A percentile compares a stretch with the other conserved stretches of the same genome.
These are phyloP conservation scores for Linnemannia elongata DNA, from an alignment of 192 early-diverging fungal genomes.

Conservation along the genomic window DNA sequence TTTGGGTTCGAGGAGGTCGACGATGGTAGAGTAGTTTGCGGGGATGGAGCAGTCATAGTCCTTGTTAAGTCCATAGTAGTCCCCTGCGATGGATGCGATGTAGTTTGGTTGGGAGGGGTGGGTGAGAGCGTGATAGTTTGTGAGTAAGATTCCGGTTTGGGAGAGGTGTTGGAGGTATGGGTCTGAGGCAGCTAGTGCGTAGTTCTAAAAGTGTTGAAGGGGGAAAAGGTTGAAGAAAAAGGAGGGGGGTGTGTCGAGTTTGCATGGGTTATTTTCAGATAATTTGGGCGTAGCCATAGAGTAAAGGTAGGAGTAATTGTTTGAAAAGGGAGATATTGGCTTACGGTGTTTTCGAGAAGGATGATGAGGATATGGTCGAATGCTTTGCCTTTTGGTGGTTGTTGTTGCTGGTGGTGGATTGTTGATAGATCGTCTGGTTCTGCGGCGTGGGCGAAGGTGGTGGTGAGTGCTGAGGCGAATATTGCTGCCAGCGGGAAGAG, in stretches of 20 bases:
- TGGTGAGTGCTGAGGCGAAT: neutral
- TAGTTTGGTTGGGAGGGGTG: slow-evolving; percentile 86
- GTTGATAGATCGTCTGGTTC: neutral
- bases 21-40: slow-evolving; percentile 45
- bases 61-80: slow-evolving; percentile 58
- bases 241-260: neutral
- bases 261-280: no score
- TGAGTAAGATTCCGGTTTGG: slow-evolving; percentile 57
- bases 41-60: slow-evolving; percentile 62
- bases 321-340: neutral
- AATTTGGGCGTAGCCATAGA: no score
- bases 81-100: slow-evolving; percentile 68
- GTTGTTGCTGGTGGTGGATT: neutral
- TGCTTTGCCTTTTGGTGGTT: slow-evolving; percentile 13
- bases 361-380: slow-evolving; percentile 37
- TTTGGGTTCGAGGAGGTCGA: slow-evolving; percentile 68
- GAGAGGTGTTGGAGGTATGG: slow-evolving; percentile 9
- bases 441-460: neutral
- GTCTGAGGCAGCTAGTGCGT: slow-evolving; percentile 13
- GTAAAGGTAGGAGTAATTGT: no score
- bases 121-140: slow-evolving; percentile 67
- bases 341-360: slow-evolving; percentile 44
- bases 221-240: no score
- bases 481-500: neutral
- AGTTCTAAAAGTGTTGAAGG: slow-evolving; percentile 12